Conservation (phyloP, 768 basidiomycete genomes). For the Lactarius psammicola region DNA sequence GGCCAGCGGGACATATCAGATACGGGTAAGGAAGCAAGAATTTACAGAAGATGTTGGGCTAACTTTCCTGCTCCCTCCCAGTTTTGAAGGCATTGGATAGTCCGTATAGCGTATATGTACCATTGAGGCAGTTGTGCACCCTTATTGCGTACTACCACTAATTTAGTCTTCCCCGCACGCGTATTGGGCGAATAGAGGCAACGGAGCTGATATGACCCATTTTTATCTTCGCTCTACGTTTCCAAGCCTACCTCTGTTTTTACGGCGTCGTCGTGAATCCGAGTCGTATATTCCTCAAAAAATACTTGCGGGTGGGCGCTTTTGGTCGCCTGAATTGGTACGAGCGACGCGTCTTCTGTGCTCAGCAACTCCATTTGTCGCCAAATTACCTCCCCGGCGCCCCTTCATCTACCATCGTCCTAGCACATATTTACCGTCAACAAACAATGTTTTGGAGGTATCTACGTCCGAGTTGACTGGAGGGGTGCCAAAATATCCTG, state of each 20-base stretch:
- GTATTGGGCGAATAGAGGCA: background rate
- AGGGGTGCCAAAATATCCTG: background rate
- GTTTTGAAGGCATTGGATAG: constrained; percentile 21
- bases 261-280: constrained; percentile 3
- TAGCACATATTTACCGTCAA: constrained; percentile 1
- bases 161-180: background rate
- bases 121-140: background rate
- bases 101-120: background rate
- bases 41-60: constrained; percentile 1
- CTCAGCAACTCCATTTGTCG: constrained; percentile 6
- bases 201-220: constrained; percentile 2
- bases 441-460: constrained; percentile 30
- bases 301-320: constrained; percentile 11
- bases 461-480: background rate
- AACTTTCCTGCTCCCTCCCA: constrained; percentile 3
- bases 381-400: background rate
- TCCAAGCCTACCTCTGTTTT: background rate
- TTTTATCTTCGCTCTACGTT: background rate
- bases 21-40: constrained; percentile 64
- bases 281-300: background rate
- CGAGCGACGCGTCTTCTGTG: constrained; percentile 12
- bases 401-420: background rate
- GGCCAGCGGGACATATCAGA: constrained; percentile 90
- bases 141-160: background rate
- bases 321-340: constrained; percentile 1